Conservation (phyloP, 2,329 filamentous ascomycete species). For the Calonectria honghensis region DNA sequence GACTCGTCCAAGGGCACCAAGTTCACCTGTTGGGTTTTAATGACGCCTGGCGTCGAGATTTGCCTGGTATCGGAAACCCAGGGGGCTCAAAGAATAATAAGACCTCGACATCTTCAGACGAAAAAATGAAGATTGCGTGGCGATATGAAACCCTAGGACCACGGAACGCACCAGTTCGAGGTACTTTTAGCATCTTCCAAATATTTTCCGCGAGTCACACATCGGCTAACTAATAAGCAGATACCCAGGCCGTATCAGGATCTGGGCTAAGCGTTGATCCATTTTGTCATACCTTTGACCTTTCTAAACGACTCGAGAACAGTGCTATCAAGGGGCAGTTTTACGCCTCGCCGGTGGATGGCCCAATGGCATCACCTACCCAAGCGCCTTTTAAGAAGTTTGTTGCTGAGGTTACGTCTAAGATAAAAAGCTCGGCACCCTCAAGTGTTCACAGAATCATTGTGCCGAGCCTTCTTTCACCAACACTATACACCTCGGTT, state of each 20-base stretch:
- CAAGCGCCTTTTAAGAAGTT: constrained; percentile 75
- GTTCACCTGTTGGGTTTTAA: constrained; percentile 89
- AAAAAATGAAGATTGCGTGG: constrained; percentile 99
- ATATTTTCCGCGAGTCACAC: neutral
- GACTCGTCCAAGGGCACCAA: constrained; percentile 91
- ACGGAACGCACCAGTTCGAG: constrained; percentile 78
- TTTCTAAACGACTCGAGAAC: constrained; percentile 77
- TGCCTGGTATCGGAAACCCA: constrained; percentile 81
- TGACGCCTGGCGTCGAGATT: constrained; percentile 86
- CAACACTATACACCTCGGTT: constrained; percentile 85
- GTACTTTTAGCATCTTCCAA: constrained; percentile 65
- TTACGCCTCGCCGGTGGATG: constrained; percentile 68
- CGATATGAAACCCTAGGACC: constrained; percentile 90
- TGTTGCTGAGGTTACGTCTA: constrained; percentile 74
- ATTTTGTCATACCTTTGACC: constrained; percentile 85
- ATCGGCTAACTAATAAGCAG: constrained; percentile 29
- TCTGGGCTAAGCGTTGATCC: constrained; percentile 54
- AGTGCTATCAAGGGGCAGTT: constrained; percentile 70
- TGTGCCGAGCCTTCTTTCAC: constrained; percentile 89
- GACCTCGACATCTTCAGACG: constrained; percentile 67
- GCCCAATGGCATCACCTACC: constrained; percentile 43
- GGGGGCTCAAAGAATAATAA: constrained; percentile 62
- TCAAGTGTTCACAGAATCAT: constrained; percentile 85
- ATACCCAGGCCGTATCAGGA: constrained; percentile 45
- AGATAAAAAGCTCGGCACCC: constrained; percentile 74